A percentile compares a stretch with the other conserved stretches of the same genome.
phyloP scores from a whole-genome alignment of 2,329 filamentous ascomycete genomes.

The Thelonectria olida region DNA sequence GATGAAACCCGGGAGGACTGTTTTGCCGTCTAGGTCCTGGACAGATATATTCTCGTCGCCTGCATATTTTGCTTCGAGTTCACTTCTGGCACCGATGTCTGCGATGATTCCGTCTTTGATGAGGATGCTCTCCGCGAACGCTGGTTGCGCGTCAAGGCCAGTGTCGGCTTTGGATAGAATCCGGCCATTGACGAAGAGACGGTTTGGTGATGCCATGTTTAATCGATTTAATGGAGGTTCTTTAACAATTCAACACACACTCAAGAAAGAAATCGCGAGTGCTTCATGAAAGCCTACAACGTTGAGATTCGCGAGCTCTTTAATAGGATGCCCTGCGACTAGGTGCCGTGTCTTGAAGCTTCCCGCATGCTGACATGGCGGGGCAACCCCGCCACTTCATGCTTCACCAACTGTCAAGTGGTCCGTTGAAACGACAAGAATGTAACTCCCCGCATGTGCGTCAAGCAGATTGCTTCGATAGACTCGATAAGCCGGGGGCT shows the following conservation, averaged over 20 bases:
- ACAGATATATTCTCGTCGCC: background rate
- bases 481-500: too few relatives aligned
- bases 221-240: too few relatives aligned
- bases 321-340: too few relatives aligned
- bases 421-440: too few relatives aligned
- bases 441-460: too few relatives aligned
- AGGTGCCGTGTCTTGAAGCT: too few relatives aligned
- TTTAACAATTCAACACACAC: too few relatives aligned
- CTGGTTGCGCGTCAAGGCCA: conserved; percentile 11
- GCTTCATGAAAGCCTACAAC: too few relatives aligned
- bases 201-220: background rate
- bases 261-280: too few relatives aligned
- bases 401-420: too few relatives aligned
- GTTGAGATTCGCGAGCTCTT: background rate
- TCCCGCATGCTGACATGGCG: too few relatives aligned
- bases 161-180: conserved; percentile 5
- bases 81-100: background rate
- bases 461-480: too few relatives aligned
- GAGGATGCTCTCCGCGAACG: conserved; percentile 15
- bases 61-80: background rate
- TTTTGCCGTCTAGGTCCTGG: conserved; percentile 7
- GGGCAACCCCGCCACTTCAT: background rate
- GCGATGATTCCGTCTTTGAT: conserved; percentile 5
- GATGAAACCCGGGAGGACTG: conserved; percentile 58
- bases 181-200: conserved; percentile 15